These are phyloP conservation scores for bread wheat (Triticum aestivum) DNA, from an alignment of 176 grass and related monocot species.

Conservation along the genomic window DNA sequence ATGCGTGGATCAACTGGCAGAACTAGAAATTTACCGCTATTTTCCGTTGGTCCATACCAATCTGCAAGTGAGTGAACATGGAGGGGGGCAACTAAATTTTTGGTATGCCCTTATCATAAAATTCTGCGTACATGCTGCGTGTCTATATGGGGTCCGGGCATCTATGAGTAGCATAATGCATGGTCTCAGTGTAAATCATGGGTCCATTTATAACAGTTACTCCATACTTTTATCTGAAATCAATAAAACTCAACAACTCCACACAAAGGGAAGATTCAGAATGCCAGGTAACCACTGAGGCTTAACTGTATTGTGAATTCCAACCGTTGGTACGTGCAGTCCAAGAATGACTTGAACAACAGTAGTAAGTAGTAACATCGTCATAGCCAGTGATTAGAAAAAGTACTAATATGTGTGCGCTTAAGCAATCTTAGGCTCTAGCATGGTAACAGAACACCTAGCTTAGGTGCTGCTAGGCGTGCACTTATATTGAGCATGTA, in stretches of 20 bases:
- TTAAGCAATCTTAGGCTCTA: not conserved
- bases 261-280: not conserved
- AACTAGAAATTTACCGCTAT: not conserved
- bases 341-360: conserved; percentile 8
- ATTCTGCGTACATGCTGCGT: not conserved
- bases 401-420: not conserved
- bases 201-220: not conserved
- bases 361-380: not conserved
- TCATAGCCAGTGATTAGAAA: not conserved
- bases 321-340: not conserved
- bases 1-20: not conserved
- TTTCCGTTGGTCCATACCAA: not conserved
- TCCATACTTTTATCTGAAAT: not conserved
- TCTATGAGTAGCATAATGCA: not conserved
- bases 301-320: not conserved
- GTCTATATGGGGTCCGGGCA: not conserved
- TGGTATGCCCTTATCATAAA: not conserved
- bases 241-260: not conserved
- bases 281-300: not conserved
- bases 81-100: not conserved
- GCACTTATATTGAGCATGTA: too few relatives aligned
- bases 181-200: too few relatives aligned
- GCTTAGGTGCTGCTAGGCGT: not conserved
- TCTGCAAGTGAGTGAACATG: not conserved
- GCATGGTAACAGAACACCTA: not conserved